Conservation (phyloP, 2,329 filamentous ascomycete genomes). For the Fusarium pseudoanthophilum region DNA sequence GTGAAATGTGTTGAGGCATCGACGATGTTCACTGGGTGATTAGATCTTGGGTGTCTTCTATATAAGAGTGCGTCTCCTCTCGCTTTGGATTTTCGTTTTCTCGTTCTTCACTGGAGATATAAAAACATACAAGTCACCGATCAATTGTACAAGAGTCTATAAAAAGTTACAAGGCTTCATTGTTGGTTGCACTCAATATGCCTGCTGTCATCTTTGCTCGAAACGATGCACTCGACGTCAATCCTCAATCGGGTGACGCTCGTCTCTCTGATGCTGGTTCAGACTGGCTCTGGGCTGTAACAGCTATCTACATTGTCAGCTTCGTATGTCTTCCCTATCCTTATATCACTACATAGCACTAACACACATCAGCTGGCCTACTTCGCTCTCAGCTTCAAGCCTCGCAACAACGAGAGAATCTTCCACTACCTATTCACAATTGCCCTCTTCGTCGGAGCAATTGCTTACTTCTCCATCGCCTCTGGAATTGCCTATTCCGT, state of each 20-base stretch:
- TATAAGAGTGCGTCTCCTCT: slow-evolving; percentile 7
- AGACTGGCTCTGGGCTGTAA: slow-evolving; percentile 67
- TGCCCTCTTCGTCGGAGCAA: slow-evolving; percentile 59
- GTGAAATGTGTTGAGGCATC: slow-evolving; percentile 3
- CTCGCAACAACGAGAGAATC: slow-evolving; percentile 60
- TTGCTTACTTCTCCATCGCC: slow-evolving; percentile 64
- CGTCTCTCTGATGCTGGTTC: slow-evolving; percentile 60
- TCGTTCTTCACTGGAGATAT: background rate
- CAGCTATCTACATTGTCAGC: slow-evolving; percentile 59
- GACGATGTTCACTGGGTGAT: background rate
- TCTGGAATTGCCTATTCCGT: slow-evolving; percentile 60
- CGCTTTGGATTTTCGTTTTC: background rate
- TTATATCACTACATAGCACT: slow-evolving; percentile 2
- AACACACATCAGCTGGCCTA: slow-evolving; percentile 51
- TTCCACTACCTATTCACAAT: slow-evolving; percentile 67
- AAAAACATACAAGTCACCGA: background rate
- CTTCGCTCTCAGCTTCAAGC: slow-evolving; percentile 54
- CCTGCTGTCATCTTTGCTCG: slow-evolving; percentile 44
- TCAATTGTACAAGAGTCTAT: background rate
- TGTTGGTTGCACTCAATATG: slow-evolving; percentile 44
- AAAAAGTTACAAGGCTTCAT: background rate
- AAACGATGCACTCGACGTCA: slow-evolving; percentile 60
- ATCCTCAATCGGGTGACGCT: slow-evolving; percentile 55
- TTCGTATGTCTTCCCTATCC: slow-evolving; percentile 51
- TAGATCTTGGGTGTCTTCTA: background rate